A percentile compares a stretch with the other conserved stretches of the same genome.
These are phyloP conservation scores for Copromyces sp. DNA, from an alignment of 495 filamentous ascomycete species.

Conservation along the genomic window DNA sequence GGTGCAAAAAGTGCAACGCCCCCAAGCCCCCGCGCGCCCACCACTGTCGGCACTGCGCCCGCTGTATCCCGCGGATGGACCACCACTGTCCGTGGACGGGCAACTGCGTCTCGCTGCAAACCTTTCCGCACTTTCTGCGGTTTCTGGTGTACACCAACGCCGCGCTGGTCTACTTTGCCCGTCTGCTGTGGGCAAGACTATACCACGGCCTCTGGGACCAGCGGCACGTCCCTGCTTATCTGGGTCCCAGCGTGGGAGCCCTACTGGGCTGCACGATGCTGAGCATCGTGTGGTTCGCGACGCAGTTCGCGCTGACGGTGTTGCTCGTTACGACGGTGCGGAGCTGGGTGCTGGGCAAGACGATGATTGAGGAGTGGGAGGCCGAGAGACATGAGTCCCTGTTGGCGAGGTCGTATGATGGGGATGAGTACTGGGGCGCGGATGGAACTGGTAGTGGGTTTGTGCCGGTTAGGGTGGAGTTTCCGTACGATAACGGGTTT, in stretches of 20 bases:
- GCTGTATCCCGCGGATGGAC: slow-evolving; percentile 96
- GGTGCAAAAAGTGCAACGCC: slow-evolving; percentile 80
- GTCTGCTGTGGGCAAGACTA: slow-evolving; percentile 51
- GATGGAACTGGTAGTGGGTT: slow-evolving; percentile 52
- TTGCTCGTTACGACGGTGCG: slow-evolving; percentile 42
- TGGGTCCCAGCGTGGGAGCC: slow-evolving; percentile 58
- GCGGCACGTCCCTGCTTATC: slow-evolving; percentile 66
- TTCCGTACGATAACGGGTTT: slow-evolving; percentile 87
- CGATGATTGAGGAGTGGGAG: slow-evolving; percentile 91
- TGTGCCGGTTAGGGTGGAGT: slow-evolving; percentile 49
- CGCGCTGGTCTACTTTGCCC: slow-evolving; percentile 49
- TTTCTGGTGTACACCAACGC: slow-evolving; percentile 71
- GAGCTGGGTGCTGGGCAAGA: slow-evolving; percentile 41
- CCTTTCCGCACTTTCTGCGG: slow-evolving; percentile 82
- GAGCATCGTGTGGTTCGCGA: slow-evolving; percentile 47
- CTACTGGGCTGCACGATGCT: slow-evolving; percentile 60
- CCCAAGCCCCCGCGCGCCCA: slow-evolving; percentile 81
- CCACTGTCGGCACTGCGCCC: slow-evolving; percentile 80
- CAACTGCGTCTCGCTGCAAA: slow-evolving; percentile 87
- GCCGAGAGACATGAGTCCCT: slow-evolving; percentile 77
- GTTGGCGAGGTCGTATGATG: slow-evolving; percentile 49
- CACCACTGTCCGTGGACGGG: slow-evolving; percentile 96
- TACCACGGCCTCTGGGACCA: slow-evolving; percentile 52
- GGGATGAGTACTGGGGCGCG: slow-evolving; percentile 24
- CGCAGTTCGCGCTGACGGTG: slow-evolving; percentile 54